Evolutionary conservation across 495 filamentous ascomycete species (phyloP), one percentile per base, ranked within the genome.

Genomic region (Neurospora cerealis): DNA sequence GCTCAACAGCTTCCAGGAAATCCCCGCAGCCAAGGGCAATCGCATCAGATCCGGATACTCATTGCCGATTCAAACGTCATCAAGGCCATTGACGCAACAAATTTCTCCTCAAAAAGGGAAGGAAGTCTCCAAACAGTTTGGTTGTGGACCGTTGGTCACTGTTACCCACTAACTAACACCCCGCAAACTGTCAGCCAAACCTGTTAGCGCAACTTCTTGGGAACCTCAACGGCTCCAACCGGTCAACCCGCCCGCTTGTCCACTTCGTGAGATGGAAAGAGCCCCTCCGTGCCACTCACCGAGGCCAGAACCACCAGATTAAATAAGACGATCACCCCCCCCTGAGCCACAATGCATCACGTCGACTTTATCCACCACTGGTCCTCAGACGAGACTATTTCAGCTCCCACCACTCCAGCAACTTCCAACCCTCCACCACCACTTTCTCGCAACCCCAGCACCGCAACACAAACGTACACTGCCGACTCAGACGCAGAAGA

Each of bases 341-440:
- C 24, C 4, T 13, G 0, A 60, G 9, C 17, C 17, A 74, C 21
- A 24, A 71, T 74, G 72, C 62, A 76, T 8, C 73, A 74, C 73
- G 36, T 74, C 36, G 70, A 76, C 44, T 28, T 74, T 32, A 72
- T 69, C 62, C 73, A 76, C 39, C 42, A 74, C 62, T 76, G 72
- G 72, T 69, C 74, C 69, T 42, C 72, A 69, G 34, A 39, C 39
- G 28, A 70, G 17, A 70, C 34, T 73, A 36, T 46, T 19, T 21
- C 36, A 34, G 1, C 34, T 42, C 6, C 28, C 54, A 66, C 54
- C 24, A 62, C 24, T 54, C 24, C 24, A 28, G 6, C 72, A 39
- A 73, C 36, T 34, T 37, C 39, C 42, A 70, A 15, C 3, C 70
- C 60, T 8, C 32, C 36, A 4, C 36, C 74, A 70, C 24, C 54